Percentiles rank a stretch among this genome's conserved stretches.
Evolutionary conservation across 202 grass and related monocot genomes (phyloP).

Genomic region (Carex sylvatica): DNA sequence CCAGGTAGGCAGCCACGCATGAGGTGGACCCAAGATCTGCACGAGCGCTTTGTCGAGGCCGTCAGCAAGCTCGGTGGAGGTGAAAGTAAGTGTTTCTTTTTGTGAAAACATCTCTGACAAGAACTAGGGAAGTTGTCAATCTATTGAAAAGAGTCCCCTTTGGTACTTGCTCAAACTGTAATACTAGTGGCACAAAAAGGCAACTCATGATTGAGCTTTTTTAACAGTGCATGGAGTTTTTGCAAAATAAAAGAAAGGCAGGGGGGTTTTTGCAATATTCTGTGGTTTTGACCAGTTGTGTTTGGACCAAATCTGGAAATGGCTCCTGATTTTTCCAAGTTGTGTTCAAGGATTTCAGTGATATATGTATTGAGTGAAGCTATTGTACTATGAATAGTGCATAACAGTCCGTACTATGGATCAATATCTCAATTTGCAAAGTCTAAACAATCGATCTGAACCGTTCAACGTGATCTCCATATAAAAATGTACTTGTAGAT

Average conservation of each 20-base stretch:
- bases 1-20: conserved; percentile 46
- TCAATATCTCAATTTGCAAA: too few species aligned
- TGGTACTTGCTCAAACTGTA: background rate
- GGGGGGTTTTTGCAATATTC: background rate
- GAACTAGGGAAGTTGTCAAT: background rate
- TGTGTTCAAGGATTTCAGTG: background rate
- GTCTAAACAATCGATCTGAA: too few species aligned
- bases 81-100: conserved; percentile 53
- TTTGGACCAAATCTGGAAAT: background rate
- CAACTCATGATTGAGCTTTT: background rate
- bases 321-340: background rate
- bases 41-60: conserved; percentile 65
- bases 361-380: background rate
- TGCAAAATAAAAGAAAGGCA: background rate
- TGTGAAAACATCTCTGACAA: background rate
- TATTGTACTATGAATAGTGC: too few species aligned
- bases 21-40: conserved; percentile 76
- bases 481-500: too few species aligned
- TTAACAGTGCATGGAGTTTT: background rate
- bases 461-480: too few species aligned
- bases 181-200: background rate
- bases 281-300: background rate
- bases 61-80: conserved; percentile 70
- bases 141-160: background rate
- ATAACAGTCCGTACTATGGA: too few species aligned